These are phyloP conservation scores for Oldenlandia corymbosa DNA, from an alignment of 257 asterid genomes.

Conservation along the genomic window DNA sequence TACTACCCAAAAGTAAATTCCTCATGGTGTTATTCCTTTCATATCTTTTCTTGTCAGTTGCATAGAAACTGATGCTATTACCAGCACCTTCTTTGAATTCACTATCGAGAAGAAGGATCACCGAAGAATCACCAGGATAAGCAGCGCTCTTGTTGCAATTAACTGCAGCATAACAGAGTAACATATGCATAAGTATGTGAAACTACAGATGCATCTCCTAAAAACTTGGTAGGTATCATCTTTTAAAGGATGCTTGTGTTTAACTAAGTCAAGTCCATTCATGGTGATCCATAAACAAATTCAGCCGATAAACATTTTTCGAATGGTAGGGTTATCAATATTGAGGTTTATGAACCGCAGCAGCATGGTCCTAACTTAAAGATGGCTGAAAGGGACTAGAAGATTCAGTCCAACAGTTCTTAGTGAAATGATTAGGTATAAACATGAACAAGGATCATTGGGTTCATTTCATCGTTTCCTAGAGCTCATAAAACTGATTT, in stretches of 20 bases:
- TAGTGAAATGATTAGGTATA: no score
- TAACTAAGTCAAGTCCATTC: not conserved
- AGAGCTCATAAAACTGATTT: not conserved
- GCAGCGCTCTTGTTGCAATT: slow-evolving; percentile 18
- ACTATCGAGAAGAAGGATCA: slow-evolving; percentile 10
- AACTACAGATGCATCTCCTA: not conserved
- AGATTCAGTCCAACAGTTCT: no score
- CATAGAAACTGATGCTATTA: not conserved
- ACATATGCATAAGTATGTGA: not conserved
- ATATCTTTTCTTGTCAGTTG: slow-evolving; percentile 18
- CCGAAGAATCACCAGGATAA: slow-evolving; percentile 20
- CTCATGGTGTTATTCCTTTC: slow-evolving; percentile 19
- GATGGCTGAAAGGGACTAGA: not conserved
- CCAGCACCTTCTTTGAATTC: slow-evolving; percentile 16
- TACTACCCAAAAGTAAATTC: slow-evolving; percentile 32
- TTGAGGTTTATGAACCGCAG: not conserved
- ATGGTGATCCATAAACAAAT: not conserved
- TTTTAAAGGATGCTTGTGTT: not conserved
- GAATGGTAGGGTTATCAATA: not conserved
- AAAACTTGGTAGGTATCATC: not conserved
- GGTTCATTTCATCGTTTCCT: no score
- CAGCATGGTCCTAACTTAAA: not conserved
- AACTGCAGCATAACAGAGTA: slow-evolving; percentile 34
- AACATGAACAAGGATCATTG: no score
- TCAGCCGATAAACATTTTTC: not conserved